phyloP scores from a whole-genome alignment of 352 stramenopile genomes.

The Phytophthora fragariaefolia region DNA sequence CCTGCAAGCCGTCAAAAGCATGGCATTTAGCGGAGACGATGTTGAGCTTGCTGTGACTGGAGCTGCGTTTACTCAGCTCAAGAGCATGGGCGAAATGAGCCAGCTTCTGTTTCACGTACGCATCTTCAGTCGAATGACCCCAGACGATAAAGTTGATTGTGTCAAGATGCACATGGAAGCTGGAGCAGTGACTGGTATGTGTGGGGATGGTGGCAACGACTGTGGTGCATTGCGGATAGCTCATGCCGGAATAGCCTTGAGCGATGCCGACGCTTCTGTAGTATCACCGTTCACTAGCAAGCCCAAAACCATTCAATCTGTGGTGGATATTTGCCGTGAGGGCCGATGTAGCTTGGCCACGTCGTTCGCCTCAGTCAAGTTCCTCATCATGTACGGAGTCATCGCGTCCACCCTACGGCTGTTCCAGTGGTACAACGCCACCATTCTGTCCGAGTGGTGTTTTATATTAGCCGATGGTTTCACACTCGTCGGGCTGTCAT shows the following conservation, averaged over 20 bases:
- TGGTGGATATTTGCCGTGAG: conserved; percentile 84
- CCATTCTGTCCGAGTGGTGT: conserved; percentile 71
- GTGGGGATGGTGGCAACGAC: conserved; percentile 77
- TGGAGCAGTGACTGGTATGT: conserved; percentile 60
- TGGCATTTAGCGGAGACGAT: conserved; percentile 5
- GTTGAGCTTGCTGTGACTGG: conserved; percentile 56
- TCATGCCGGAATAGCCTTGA: conserved; percentile 83
- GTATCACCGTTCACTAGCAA: conserved; percentile 89
- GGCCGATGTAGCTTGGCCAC: conserved; percentile 82
- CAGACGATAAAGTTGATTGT: conserved; percentile 47
- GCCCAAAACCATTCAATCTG: conserved; percentile 75
- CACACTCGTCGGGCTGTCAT: conserved; percentile 68
- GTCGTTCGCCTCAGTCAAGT: conserved; percentile 86
- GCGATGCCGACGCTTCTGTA: conserved; percentile 74
- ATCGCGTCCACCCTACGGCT: conserved; percentile 67
- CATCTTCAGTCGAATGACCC: conserved; percentile 64
- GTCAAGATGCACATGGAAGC: conserved; percentile 49
- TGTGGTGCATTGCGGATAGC: conserved; percentile 79
- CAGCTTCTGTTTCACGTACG: conserved; percentile 48
- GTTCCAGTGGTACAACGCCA: conserved; percentile 65
- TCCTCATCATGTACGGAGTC: conserved; percentile 90
- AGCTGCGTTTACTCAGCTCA: conserved; percentile 42
- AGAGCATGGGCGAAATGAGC: conserved; percentile 34
- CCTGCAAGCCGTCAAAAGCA: conserved; percentile 26
- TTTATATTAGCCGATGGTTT: conserved; percentile 73